Evolutionary conservation across 1,139 yeast genomes (phyloP).

Genomic region (Hansenula lynferdii): DNA sequence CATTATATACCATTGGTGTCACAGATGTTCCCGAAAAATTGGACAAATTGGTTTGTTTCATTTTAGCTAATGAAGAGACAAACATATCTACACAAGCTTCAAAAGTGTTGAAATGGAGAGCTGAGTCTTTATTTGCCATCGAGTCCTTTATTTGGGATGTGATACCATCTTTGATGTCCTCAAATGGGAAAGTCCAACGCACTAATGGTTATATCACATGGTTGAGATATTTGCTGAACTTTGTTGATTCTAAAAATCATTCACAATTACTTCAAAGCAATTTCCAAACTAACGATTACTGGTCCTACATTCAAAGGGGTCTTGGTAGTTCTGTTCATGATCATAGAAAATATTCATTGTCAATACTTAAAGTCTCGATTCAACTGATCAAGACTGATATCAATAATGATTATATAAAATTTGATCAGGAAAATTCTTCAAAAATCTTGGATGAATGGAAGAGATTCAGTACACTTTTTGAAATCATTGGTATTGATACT

Average conservation of each 20-base stretch:
- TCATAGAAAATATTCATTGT: constrained; percentile 64
- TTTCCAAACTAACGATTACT: constrained; percentile 41
- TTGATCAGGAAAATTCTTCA: constrained; percentile 34
- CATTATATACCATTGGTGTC: constrained; percentile 8
- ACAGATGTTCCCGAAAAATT: constrained; percentile 4
- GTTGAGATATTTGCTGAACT: constrained; percentile 42
- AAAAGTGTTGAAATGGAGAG: constrained; percentile 46
- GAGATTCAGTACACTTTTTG: constrained; percentile 67
- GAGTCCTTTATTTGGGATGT: constrained; percentile 39
- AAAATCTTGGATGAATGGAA: constrained; percentile 59
- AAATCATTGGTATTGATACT: constrained; percentile 79
- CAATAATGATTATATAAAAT: constrained; percentile 37
- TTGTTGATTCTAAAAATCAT: constrained; percentile 4
- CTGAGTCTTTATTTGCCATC: constrained; percentile 26
- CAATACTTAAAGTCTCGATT: constrained; percentile 61
- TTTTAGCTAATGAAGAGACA: constrained; percentile 12
- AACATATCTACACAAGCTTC: constrained; percentile 31
- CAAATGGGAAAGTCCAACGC: constrained; percentile 29
- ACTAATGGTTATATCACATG: constrained; percentile 48
- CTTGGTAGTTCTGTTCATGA: constrained; percentile 59
- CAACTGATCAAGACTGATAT: constrained; percentile 39
- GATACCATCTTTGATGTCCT: constrained; percentile 31
- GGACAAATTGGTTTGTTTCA: constrained; percentile 9
- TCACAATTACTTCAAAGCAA: constrained; percentile 29
- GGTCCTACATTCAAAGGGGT: constrained; percentile 56